Percentiles rank a stretch among this genome's conserved stretches.
Conservation (phyloP, 352 stramenopile species). For the Pythium rishiriense region DNA sequence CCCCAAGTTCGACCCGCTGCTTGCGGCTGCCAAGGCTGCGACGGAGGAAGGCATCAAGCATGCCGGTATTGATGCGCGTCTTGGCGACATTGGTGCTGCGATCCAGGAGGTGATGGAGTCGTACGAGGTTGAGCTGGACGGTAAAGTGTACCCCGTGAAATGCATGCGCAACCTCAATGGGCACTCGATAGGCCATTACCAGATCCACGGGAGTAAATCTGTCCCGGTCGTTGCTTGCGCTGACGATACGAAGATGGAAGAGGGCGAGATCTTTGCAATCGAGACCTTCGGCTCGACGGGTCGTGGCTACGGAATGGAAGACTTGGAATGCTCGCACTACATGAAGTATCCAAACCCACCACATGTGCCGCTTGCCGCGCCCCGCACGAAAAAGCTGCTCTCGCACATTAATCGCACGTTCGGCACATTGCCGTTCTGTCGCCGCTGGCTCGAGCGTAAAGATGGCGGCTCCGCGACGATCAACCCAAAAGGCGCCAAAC, state of each 20-base stretch:
- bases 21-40: slow-evolving; percentile 88
- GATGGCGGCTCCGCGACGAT: slow-evolving; percentile 94
- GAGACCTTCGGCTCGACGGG: slow-evolving; percentile 95
- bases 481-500: slow-evolving; percentile 93
- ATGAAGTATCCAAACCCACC: slow-evolving; percentile 96
- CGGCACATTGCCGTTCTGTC: slow-evolving; percentile 98
- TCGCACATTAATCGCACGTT: slow-evolving; percentile 99
- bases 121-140: slow-evolving; percentile 96
- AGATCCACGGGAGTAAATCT: slow-evolving; percentile 96
- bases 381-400: slow-evolving; percentile 94
- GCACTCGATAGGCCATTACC: slow-evolving; percentile 97
- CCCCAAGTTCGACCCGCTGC: slow-evolving; percentile 87
- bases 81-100: slow-evolving; percentile 93
- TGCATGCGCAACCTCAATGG: slow-evolving; percentile 97
- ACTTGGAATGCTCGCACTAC: slow-evolving; percentile 97
- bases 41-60: slow-evolving; percentile 90
- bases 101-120: slow-evolving; percentile 99
- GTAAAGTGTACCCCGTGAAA: slow-evolving; percentile 95
- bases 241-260: slow-evolving; percentile 96
- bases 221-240: slow-evolving; percentile 96
- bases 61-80: slow-evolving; percentile 92
- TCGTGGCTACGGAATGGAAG: slow-evolving; percentile 89
- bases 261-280: slow-evolving; percentile 97
- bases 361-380: slow-evolving; percentile 92
- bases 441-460: slow-evolving; percentile 95